Evolutionary conservation across 2,329 filamentous ascomycete species (phyloP).

Genomic region (Colletotrichum liaoningense): DNA sequence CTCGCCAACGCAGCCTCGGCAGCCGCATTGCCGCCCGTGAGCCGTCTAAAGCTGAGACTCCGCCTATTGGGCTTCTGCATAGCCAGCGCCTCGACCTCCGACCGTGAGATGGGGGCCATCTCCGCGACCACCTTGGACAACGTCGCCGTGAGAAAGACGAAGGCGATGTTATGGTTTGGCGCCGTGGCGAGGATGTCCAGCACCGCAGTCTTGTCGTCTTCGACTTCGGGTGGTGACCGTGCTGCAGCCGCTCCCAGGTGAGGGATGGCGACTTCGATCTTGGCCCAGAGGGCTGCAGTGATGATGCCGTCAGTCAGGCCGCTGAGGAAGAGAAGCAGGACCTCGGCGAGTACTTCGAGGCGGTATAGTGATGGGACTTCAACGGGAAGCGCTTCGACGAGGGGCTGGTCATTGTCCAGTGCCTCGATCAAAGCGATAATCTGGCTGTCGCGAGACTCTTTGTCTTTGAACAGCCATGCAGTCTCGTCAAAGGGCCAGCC

Average conservation of each 20-base stretch:
- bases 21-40: slow-evolving; percentile 40
- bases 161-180: slow-evolving; percentile 87
- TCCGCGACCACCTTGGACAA: slow-evolving; percentile 67
- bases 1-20: slow-evolving; percentile 53
- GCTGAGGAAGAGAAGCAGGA: slow-evolving; percentile 78
- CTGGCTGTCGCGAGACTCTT: slow-evolving; percentile 42
- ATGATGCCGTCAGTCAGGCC: slow-evolving; percentile 85
- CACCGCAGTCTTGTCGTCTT: slow-evolving; percentile 63
- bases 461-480: slow-evolving; percentile 45
- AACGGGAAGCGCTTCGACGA: slow-evolving; percentile 71
- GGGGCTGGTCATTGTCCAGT: slow-evolving; percentile 75
- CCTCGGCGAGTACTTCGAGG: slow-evolving; percentile 80
- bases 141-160: slow-evolving; percentile 87
- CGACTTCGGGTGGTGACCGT: slow-evolving; percentile 38
- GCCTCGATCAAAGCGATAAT: slow-evolving; percentile 67
- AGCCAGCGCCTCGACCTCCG: slow-evolving; percentile 49
- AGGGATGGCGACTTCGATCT: slow-evolving; percentile 69
- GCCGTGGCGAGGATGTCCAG: slow-evolving; percentile 79
- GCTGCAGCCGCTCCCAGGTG: slow-evolving; percentile 49
- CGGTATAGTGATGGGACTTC: slow-evolving; percentile 74
- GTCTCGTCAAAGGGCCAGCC: slow-evolving; percentile 71
- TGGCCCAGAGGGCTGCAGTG: slow-evolving; percentile 75
- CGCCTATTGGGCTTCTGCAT: slow-evolving; percentile 45
- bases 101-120: slow-evolving; percentile 53
- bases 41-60: slow-evolving; percentile 57